Evolutionary conservation across 768 basidiomycete genomes (phyloP).

Genomic region (Rhodotorula kratochvilovae): DNA sequence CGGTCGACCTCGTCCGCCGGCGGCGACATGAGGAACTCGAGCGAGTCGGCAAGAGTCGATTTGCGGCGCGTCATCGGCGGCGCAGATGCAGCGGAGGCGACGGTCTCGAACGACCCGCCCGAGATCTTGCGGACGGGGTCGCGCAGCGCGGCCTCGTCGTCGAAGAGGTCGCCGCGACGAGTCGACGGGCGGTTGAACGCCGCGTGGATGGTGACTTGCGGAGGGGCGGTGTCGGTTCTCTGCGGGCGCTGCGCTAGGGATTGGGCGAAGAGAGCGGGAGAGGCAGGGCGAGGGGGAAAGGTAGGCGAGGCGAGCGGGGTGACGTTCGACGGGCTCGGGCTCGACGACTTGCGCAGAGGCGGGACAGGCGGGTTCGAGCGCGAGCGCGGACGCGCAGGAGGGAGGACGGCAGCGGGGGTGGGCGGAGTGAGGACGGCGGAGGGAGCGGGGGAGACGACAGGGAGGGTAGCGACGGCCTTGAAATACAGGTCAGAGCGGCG

Average conservation of each 20-base stretch:
- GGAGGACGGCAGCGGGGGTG: neutral
- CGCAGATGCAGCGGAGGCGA: neutral
- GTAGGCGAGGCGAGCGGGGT: neutral
- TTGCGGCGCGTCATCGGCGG: neutral
- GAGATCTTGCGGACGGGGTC: constrained; percentile 15
- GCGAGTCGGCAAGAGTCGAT: constrained; percentile 42
- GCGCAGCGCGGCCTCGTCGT: neutral
- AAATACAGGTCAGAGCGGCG: constrained; percentile 86
- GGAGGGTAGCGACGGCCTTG: constrained; percentile 64
- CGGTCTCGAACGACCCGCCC: constrained; percentile 21
- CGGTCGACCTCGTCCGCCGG: constrained; percentile 52
- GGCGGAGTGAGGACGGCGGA: neutral
- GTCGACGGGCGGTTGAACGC: constrained; percentile 1
- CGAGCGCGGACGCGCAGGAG: neutral
- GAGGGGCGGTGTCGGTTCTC: constrained; percentile 32
- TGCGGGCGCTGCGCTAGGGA: neutral
- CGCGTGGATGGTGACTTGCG: constrained; percentile 30
- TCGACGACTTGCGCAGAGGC: neutral
- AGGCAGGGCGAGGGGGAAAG: neutral
- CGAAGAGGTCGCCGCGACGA: neutral
- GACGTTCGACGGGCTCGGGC: neutral
- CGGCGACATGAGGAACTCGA: constrained; percentile 79
- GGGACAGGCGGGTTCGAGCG: constrained; percentile 9
- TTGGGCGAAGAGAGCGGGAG: constrained; percentile 3
- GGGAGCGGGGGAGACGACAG: neutral